Conservation (phyloP, 1,284 basidiomycete species). For the Ceratobasidium sp. region DNA sequence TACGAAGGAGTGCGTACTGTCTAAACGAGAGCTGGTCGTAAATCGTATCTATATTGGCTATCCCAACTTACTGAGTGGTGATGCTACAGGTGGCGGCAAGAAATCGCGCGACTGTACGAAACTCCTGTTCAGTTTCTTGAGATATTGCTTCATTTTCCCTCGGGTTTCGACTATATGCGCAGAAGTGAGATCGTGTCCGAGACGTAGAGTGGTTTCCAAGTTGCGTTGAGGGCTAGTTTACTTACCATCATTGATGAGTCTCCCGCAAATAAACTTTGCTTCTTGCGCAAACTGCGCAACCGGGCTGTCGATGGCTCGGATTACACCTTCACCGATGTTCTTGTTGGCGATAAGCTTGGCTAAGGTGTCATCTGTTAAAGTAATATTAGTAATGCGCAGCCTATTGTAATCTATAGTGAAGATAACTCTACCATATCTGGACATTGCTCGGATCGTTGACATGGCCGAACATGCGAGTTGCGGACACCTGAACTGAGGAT, state of each 20-base stretch:
- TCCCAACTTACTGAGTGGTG: not conserved
- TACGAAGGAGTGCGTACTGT: not conserved
- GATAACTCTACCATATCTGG: not conserved
- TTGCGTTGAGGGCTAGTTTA: too few relatives aligned
- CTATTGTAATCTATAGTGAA: too few relatives aligned
- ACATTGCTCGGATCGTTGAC: not conserved
- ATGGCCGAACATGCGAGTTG: not conserved
- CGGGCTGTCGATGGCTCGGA: not conserved
- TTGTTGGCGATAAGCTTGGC: not conserved
- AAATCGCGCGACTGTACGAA: not conserved
- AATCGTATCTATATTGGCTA: not conserved
- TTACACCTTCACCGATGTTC: conserved; percentile 4
- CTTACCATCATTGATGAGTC: not conserved
- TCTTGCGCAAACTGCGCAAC: not conserved
- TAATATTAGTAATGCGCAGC: not conserved
- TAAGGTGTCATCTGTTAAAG: not conserved
- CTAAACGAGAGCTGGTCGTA: not conserved
- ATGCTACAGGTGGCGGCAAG: not conserved
- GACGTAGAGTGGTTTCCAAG: too few relatives aligned
- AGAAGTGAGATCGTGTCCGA: not conserved
- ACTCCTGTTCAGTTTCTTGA: not conserved
- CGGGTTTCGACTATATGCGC: not conserved
- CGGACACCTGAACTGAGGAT: not conserved
- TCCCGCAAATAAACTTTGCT: not conserved
- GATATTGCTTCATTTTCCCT: not conserved